Evolutionary conservation across 805 yeast genomes (phyloP).

Genomic region (Candida maris): DNA sequence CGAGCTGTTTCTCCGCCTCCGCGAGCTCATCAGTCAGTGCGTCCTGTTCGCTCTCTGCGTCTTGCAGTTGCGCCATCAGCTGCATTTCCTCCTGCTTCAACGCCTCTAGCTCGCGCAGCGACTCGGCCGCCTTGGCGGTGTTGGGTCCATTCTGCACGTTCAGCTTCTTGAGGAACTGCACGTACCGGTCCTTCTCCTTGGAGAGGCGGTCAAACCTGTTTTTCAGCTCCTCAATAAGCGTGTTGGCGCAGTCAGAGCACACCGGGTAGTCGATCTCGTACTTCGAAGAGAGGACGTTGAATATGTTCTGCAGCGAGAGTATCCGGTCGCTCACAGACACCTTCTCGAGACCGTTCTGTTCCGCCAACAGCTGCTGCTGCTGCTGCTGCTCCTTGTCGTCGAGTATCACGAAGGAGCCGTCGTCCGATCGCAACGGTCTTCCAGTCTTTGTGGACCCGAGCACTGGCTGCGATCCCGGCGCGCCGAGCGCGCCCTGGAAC

Average conservation of each 20-base stretch:
- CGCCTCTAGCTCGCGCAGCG: constrained; percentile 43
- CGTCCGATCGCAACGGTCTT: constrained; percentile 14
- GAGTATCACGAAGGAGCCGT: constrained; percentile 30
- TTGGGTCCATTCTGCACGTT: constrained; percentile 50
- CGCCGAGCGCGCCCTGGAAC: constrained; percentile 31
- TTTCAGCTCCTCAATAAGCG: constrained; percentile 61
- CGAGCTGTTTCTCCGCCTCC: constrained; percentile 38
- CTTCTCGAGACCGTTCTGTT: constrained; percentile 18
- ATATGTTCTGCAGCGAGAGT: constrained; percentile 57
- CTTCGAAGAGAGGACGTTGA: constrained; percentile 70
- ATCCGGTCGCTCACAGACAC: constrained; percentile 33
- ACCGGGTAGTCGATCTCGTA: constrained; percentile 83
- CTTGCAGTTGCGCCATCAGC: constrained; percentile 36
- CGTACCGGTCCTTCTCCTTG: constrained; percentile 74
- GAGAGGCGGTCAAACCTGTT: constrained; percentile 67
- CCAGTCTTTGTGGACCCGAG: constrained; percentile 11
- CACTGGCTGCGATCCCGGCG: constrained; percentile 24
- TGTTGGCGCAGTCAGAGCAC: constrained; percentile 78
- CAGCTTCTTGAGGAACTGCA: constrained; percentile 67
- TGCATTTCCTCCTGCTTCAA: constrained; percentile 39
- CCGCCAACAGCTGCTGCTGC: constrained; percentile 6
- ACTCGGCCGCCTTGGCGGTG: constrained; percentile 39
- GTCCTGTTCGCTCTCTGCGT: constrained; percentile 40
- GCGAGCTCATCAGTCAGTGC: constrained; percentile 48
- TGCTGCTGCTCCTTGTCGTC: constrained; percentile 18